phyloP scores from a whole-genome alignment of 352 stramenopile genomes.

The Thraustochytrium sp. region DNA sequence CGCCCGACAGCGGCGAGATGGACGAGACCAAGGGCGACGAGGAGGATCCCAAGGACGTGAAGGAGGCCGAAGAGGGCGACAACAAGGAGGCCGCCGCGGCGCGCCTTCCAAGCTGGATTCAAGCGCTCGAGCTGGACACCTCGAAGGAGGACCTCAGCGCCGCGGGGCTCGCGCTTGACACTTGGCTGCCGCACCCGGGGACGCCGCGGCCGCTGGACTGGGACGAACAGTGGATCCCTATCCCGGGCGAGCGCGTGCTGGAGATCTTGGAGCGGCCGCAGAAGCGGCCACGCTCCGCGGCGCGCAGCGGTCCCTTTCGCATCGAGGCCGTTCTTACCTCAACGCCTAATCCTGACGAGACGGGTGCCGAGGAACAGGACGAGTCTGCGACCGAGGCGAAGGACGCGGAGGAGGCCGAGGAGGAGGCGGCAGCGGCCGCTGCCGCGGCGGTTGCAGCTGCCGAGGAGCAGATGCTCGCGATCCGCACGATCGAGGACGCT shows the following conservation, averaged over 20 bases:
- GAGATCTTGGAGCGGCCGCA: background rate
- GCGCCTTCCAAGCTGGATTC: too few species aligned
- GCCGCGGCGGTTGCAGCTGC: background rate
- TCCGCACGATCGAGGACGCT: background rate
- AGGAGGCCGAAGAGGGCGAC: background rate
- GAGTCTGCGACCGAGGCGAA: background rate
- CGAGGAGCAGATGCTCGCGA: too few species aligned
- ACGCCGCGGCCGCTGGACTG: conserved; percentile 6
- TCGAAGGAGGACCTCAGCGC: too few species aligned
- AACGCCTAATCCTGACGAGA: background rate
- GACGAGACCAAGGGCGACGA: too few species aligned
- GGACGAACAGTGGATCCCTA: conserved; percentile 11
- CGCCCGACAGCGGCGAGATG: too few species aligned
- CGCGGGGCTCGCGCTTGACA: too few species aligned
- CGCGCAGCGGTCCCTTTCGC: background rate
- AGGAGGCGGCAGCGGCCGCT: background rate
- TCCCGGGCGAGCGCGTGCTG: background rate
- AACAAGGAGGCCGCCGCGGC: background rate
- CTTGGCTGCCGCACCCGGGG: conserved; percentile 9
- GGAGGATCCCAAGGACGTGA: too few species aligned
- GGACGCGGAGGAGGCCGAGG: background rate
- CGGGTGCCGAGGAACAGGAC: background rate
- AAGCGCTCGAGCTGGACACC: too few species aligned
- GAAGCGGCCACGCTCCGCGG: background rate
- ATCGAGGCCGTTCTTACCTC: background rate